Base-by-base conservation (phyloP, 306 rosid genomes). In the Prunus mongolica region DNA sequence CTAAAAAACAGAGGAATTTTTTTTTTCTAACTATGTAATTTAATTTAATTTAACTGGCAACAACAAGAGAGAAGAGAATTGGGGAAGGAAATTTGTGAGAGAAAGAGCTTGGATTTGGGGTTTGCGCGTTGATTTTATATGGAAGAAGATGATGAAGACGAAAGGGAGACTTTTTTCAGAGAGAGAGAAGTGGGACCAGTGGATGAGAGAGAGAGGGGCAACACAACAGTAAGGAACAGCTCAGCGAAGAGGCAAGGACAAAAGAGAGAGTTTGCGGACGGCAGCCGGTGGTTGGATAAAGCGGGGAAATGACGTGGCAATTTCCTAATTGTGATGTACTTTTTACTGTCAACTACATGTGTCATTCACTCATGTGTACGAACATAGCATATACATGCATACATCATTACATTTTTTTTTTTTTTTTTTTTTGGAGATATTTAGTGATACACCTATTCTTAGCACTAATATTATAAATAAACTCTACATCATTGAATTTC, bases 271-370 rank as follows among this genome's bases (percentile, higher is more conserved):
- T 58, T 51, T 22, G 49, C 70, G 80, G 89, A 82, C 90, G 91
- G 91, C 96, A 86, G 84, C 82, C 90, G 91, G 93, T 93, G 83
- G 93, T 89, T 89, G 87, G 89, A 89, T 82, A 84, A 79, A 75
- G 84, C 61, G 75, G 65, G 69, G 83, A 78, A 75, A 62, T 82
- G 93, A 88, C 87, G 91, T 88, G 94, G 86, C 82, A 18, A 41
- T 69, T 70, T 83, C 83, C 74, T 55, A 57, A 73, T 63, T 63
- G 67, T 32, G 24, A 14, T 9, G 3, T 58, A 13, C 24, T 62
- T 16, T 28, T 13, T 47, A 47, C 51, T 47, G 51, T 47, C 51
- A 47, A 13, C 51, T 12, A 38, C 44, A 6, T 38, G 44, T 6
- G 44, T 38, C 44, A 38, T 38, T 8, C 44, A 38, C 44, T 38